Conservation (phyloP, 331 rosid genomes). For the Telfairia occidentalis region DNA sequence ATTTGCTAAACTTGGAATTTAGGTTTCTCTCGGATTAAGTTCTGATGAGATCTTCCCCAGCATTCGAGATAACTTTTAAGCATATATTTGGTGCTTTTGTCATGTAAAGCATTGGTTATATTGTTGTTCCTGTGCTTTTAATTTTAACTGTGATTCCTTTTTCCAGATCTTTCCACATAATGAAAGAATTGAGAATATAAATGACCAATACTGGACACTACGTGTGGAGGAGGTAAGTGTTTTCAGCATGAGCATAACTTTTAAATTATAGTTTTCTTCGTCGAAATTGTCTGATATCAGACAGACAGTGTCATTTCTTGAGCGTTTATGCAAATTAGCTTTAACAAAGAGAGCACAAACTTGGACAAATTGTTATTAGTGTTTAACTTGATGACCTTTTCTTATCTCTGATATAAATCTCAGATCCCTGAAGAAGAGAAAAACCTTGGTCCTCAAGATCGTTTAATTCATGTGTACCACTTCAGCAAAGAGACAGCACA, state of each 20-base stretch:
- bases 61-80: background rate
- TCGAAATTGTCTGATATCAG: background rate
- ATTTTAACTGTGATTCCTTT: background rate
- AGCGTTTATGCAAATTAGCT: background rate
- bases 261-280: background rate
- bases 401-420: background rate
- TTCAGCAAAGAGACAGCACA: conserved; percentile 60
- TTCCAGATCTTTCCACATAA: conserved; percentile 55
- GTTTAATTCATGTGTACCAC: conserved; percentile 84
- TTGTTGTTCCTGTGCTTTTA: background rate
- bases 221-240: conserved; percentile 65
- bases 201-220: conserved; percentile 92
- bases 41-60: background rate
- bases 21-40: background rate
- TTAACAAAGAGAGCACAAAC: background rate
- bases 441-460: conserved; percentile 55
- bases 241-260: background rate
- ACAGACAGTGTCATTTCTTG: background rate
- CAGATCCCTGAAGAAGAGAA: conserved; percentile 89
- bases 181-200: conserved; percentile 77
- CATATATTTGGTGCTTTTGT: background rate
- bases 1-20: background rate
- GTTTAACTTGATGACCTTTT: background rate
- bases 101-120: background rate
- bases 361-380: background rate